Conservation (phyloP, 1,284 basidiomycete genomes). For the Trichosporon asahii region DNA sequence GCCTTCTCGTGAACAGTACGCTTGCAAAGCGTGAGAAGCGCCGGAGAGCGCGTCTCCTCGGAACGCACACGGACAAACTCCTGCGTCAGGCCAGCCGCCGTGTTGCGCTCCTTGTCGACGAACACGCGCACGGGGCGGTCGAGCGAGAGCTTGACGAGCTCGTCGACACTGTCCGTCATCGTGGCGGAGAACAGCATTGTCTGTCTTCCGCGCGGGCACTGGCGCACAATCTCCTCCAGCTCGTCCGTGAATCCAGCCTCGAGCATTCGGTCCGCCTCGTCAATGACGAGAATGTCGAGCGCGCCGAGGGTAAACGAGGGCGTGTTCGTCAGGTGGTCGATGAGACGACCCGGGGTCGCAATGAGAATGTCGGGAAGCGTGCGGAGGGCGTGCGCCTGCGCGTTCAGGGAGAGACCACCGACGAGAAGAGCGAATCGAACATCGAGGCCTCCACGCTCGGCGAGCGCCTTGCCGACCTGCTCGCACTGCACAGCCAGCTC, state of each 20-base stretch:
- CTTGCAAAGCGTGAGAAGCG: slow-evolving; percentile 80
- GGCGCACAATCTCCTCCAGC: slow-evolving; percentile 84
- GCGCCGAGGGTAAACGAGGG: slow-evolving; percentile 89
- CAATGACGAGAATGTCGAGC: slow-evolving; percentile 88
- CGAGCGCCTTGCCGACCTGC: slow-evolving; percentile 81
- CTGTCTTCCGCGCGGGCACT: slow-evolving; percentile 82
- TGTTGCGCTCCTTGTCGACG: slow-evolving; percentile 87
- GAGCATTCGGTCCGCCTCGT: slow-evolving; percentile 97
- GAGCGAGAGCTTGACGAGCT: slow-evolving; percentile 85
- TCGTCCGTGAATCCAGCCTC: slow-evolving; percentile 98
- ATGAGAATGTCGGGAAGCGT: slow-evolving; percentile 87
- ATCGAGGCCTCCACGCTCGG: slow-evolving; percentile 70
- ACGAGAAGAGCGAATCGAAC: slow-evolving; percentile 83
- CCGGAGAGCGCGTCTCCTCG: slow-evolving; percentile 68
- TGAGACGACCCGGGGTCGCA: slow-evolving; percentile 91
- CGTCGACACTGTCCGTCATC: slow-evolving; percentile 94
- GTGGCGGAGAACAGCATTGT: slow-evolving; percentile 99
- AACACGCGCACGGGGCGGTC: slow-evolving; percentile 90
- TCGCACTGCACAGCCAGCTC: slow-evolving; percentile 93
- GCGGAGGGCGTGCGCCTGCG: slow-evolving; percentile 79
- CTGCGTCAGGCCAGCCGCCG: slow-evolving; percentile 84
- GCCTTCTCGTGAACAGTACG: slow-evolving; percentile 78
- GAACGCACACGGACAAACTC: slow-evolving; percentile 89
- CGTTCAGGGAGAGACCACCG: slow-evolving; percentile 88
- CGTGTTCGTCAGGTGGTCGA: slow-evolving; percentile 95